Evolutionary conservation across 352 stramenopile species (phyloP), one percentile per base, ranked within the genome.

Genomic region (Phytophthora cactorum): DNA sequence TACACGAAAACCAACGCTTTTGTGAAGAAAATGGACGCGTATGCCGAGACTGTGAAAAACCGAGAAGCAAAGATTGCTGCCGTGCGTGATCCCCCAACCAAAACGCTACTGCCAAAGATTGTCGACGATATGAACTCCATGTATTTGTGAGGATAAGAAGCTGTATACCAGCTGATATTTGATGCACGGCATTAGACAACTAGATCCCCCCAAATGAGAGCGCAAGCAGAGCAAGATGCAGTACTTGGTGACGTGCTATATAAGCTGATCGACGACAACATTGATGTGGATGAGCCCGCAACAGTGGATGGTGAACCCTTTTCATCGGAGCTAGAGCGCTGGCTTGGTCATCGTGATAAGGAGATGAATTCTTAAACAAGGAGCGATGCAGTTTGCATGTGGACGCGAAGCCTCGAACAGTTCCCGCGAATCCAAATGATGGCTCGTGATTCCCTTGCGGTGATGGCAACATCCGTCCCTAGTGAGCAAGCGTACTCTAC

Each of bases 381-480:
- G 15, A 70, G 62, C 38, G 5, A 43, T 3, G 59, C 52, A 22
- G 52, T 61, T 31, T 74, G 59, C 34, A 3, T 4, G 1, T 73
- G 58, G 52, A 61, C 63, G 52, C 17, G 17, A 44, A 57, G 6
- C 15, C n/a, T 52, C 9, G 31, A 56, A 8, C 9, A 47, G 1
- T 68, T 61, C 25, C 64, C 58, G 4, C 31, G 59, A 47, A 74
- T 69, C 17, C 10, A 66, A 17, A 61, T 61, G 32, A 69, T 65
- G 59, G 46, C 54, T 10, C 41, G 53, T 1, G 52, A 73, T 17
- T 65, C 54, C 41, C 55, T 71, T 11, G 66, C 22, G 1, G 59
- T 73, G 12, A 63, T 61, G 49, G 66, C 66, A 22, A 65, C 66
- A n/a, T 69, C 59, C 1, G 66, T 66, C 38, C 53, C 64, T 3